Evolutionary conservation across 202 grass and related monocot genomes (phyloP).

Genomic region (Hordeum pubiflorum): DNA sequence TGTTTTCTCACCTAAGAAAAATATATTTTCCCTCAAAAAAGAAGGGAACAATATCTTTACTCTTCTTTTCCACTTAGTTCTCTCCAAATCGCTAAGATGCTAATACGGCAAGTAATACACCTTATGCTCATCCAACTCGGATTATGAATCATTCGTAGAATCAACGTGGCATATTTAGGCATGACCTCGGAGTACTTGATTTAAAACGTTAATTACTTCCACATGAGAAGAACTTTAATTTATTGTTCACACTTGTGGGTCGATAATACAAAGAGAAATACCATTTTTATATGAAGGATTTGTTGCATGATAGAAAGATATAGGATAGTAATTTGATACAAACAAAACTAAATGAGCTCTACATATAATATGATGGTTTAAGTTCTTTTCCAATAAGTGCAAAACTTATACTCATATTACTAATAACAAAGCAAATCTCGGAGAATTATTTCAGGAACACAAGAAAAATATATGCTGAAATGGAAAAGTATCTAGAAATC

Average conservation of each 20-base stretch:
- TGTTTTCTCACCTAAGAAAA: background rate
- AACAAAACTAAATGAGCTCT: background rate
- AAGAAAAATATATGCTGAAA: background rate
- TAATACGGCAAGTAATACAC: background rate
- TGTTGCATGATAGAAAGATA: background rate
- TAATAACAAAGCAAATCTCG: background rate
- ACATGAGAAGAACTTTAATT: background rate
- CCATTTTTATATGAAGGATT: background rate
- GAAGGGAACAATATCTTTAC: background rate
- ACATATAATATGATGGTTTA: background rate
- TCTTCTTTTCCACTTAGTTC: background rate
- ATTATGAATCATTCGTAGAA: background rate
- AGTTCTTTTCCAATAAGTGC: background rate
- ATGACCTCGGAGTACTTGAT: background rate
- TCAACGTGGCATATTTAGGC: background rate
- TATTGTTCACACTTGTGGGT: background rate
- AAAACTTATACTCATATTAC: background rate
- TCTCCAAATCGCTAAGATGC: background rate
- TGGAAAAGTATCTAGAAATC: background rate
- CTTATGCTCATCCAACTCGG: background rate
- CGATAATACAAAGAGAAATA: background rate
- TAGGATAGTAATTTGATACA: background rate
- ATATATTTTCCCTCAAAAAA: background rate
- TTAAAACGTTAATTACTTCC: background rate
- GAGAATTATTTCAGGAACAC: background rate